These are phyloP conservation scores for Solidago caesia DNA, from an alignment of 129 eudicot species.

Conservation along the genomic window DNA sequence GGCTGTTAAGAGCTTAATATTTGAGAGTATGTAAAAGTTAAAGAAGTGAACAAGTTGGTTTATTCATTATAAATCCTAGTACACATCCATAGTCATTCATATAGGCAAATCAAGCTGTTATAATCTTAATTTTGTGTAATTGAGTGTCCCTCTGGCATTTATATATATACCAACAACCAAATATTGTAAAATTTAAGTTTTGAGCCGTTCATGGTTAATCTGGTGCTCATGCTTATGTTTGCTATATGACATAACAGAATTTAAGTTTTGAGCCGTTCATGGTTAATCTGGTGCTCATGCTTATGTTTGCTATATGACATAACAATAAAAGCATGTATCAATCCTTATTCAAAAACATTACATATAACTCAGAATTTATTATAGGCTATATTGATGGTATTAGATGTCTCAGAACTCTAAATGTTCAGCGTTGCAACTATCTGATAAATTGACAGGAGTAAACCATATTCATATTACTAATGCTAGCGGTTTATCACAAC, in stretches of 20 bases:
- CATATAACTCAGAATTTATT: not conserved
- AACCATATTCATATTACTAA: not conserved
- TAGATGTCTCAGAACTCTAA: not conserved
- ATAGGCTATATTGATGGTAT: not conserved
- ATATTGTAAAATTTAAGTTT: not conserved
- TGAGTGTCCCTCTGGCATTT: not conserved
- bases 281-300: constrained; percentile 10
- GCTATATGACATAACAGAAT: not conserved
- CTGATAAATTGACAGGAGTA: not conserved
- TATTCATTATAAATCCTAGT: too few species aligned
- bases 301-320: not conserved
- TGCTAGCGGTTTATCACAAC: not conserved
- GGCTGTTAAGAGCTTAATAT: too few species aligned
- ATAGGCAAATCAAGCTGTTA: not conserved
- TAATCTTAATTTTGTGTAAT: not conserved
- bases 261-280: too few species aligned
- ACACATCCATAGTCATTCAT: too few species aligned
- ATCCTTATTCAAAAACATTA: not conserved
- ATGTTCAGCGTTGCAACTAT: not conserved
- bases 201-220: not conserved
- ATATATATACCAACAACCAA: not conserved
- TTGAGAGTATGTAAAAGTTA: too few species aligned
- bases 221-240: constrained; percentile 8
- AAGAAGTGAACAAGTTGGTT: too few species aligned
- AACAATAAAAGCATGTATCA: not conserved